A percentile compares a stretch with the other conserved stretches of the same genome.
These are phyloP conservation scores for Podaxis sp. DNA, from an alignment of 768 basidiomycete genomes.

Conservation along the genomic window DNA sequence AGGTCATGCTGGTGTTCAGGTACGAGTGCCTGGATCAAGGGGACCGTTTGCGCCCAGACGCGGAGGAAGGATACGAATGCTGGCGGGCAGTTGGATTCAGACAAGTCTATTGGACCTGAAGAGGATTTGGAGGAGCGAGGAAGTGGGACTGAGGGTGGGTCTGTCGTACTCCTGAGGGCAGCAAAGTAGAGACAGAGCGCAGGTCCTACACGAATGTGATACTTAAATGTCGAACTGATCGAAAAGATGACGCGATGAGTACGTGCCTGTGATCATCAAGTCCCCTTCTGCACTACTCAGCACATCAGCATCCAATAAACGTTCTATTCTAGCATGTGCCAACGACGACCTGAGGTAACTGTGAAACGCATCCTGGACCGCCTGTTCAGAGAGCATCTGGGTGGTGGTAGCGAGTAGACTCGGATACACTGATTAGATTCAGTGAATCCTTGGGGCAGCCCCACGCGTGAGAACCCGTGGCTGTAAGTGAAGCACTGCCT, in stretches of 20 bases:
- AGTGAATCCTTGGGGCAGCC: too few relatives aligned
- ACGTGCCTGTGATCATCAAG: constrained; percentile 79
- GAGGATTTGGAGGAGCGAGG: constrained; percentile 52
- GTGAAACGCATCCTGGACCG: constrained; percentile 79
- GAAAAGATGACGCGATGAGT: background rate
- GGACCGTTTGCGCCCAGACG: constrained; percentile 72
- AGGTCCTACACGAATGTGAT: constrained; percentile 48
- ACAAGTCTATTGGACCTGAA: constrained; percentile 55
- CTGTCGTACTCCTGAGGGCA: constrained; percentile 70
- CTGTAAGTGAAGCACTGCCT: background rate
- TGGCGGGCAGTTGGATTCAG: constrained; percentile 66
- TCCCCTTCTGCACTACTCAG: constrained; percentile 79
- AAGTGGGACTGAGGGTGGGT: constrained; percentile 79
- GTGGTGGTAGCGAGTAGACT: too few relatives aligned
- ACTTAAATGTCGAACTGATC: background rate
- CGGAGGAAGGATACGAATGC: constrained; percentile 66
- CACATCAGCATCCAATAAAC: constrained; percentile 68
- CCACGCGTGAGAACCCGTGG: background rate
- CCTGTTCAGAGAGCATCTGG: constrained; percentile 51
- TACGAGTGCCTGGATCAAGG: constrained; percentile 57
- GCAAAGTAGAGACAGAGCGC: constrained; percentile 85
- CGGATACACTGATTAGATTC: too few relatives aligned
- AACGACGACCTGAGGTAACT: constrained; percentile 79
- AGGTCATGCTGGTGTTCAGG: constrained; percentile 80
- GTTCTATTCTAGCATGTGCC: constrained; percentile 75